These are phyloP conservation scores for Alternaria gaisen DNA, from an alignment of 2,329 filamentous ascomycete genomes.

Conservation along the genomic window DNA sequence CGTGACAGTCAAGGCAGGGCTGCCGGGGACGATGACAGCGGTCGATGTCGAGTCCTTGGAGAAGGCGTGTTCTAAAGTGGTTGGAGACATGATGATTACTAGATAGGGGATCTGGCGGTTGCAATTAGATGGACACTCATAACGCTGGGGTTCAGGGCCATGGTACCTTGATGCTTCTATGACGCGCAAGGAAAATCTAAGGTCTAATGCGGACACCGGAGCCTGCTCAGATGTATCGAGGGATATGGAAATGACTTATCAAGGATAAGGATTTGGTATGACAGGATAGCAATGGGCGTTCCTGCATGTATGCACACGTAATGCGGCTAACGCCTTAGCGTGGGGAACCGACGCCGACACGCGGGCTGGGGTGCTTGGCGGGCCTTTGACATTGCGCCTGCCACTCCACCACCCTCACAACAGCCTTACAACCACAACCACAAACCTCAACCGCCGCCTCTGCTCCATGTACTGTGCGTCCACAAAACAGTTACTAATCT, in stretches of 20 bases:
- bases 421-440: background rate
- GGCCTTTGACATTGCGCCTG: slow-evolving; percentile 8
- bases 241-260: slow-evolving; percentile 14
- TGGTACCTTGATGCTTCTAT: slow-evolving; percentile 14
- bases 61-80: slow-evolving; percentile 68
- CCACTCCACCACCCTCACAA: slow-evolving; percentile 6
- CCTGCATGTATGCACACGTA: slow-evolving; percentile 19
- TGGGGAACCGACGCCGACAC: slow-evolving; percentile 11
- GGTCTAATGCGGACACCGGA: slow-evolving; percentile 20
- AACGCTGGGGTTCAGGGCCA: background rate
- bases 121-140: slow-evolving; percentile 13
- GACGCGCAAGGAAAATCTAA: slow-evolving; percentile 19
- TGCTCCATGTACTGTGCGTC: background rate
- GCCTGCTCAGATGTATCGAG: slow-evolving; percentile 30
- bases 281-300: slow-evolving; percentile 20
- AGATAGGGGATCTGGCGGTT: slow-evolving; percentile 20
- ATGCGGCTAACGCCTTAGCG: slow-evolving; percentile 23
- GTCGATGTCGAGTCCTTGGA: slow-evolving; percentile 60
- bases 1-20: slow-evolving; percentile 71
- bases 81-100: slow-evolving; percentile 57
- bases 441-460: background rate
- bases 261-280: slow-evolving; percentile 15
- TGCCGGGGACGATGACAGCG: slow-evolving; percentile 78
- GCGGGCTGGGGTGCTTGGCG: slow-evolving; percentile 3
- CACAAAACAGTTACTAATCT: background rate